Conservation (phyloP, 176 grass and related monocot genomes). For the Bothriochloa decipiens region DNA sequence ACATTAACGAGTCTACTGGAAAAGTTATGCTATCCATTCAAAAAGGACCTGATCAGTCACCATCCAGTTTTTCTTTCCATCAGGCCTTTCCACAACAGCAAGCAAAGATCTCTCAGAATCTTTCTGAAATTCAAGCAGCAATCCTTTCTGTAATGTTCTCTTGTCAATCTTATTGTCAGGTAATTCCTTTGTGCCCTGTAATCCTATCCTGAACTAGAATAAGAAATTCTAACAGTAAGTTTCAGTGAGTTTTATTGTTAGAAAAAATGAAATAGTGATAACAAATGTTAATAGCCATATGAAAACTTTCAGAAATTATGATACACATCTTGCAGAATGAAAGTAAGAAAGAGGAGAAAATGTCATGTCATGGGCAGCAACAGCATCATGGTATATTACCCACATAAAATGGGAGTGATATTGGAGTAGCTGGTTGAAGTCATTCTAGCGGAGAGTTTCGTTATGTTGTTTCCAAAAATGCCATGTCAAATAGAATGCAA, state of each 20-base stretch:
- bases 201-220: constrained; percentile 62
- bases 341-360: background rate
- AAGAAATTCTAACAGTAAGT: constrained; percentile 27
- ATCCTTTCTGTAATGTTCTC: constrained; percentile 65
- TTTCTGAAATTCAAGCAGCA: constrained; percentile 84
- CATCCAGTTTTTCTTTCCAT: constrained; percentile 97
- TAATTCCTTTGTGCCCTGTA: constrained; percentile 66
- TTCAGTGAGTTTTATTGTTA: constrained; percentile 18
- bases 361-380: background rate
- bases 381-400: background rate
- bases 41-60: constrained; percentile 79
- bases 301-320: background rate
- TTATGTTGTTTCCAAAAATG: background rate
- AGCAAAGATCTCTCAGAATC: constrained; percentile 76
- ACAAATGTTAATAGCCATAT: background rate
- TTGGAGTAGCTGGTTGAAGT: background rate
- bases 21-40: constrained; percentile 19
- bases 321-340: background rate
- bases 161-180: constrained; percentile 62
- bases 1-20: constrained; percentile 27
- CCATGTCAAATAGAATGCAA: background rate
- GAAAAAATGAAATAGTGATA: background rate
- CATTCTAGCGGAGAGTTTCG: background rate
- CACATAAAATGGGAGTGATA: background rate
- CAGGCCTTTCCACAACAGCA: constrained; percentile 67